These are phyloP conservation scores for Meyerozyma elateridarum DNA, from an alignment of 1,139 yeast genomes.

Conservation along the genomic window DNA sequence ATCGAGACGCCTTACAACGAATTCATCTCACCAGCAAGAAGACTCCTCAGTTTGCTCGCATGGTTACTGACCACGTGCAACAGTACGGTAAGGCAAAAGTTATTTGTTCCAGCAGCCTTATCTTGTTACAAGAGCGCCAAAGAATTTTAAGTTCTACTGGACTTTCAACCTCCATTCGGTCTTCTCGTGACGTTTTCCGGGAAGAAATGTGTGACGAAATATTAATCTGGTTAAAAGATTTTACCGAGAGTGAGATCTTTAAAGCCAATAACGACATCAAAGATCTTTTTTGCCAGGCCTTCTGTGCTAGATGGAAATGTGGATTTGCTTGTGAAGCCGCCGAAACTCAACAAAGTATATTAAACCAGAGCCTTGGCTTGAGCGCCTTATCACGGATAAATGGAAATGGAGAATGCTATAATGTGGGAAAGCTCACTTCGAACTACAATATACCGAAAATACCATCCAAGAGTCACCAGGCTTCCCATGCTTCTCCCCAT, in stretches of 20 bases:
- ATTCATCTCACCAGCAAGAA: constrained; percentile 63
- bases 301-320: constrained; percentile 49
- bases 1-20: constrained; percentile 66
- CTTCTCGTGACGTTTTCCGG: constrained; percentile 65
- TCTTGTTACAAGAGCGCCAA: constrained; percentile 50
- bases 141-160: constrained; percentile 54
- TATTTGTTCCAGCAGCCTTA: constrained; percentile 49
- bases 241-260: constrained; percentile 53
- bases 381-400: no score
- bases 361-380: no score
- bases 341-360: no score
- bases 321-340: constrained; percentile 29
- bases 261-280: constrained; percentile 46
- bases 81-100: constrained; percentile 67
- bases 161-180: constrained; percentile 60
- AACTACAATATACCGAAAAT: constrained; percentile 33
- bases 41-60: constrained; percentile 61
- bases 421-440: constrained; percentile 30
- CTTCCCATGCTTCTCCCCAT: constrained; percentile 16
- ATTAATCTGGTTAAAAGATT: constrained; percentile 56
- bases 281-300: constrained; percentile 52
- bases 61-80: constrained; percentile 68
- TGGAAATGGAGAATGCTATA: constrained; percentile 16
- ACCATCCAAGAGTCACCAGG: constrained; percentile 11
- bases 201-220: constrained; percentile 81